Evolutionary conservation across 2,329 filamentous ascomycete genomes (phyloP), one percentile per base, ranked within the genome.

Genomic region (Fusarium odoratissimum): DNA sequence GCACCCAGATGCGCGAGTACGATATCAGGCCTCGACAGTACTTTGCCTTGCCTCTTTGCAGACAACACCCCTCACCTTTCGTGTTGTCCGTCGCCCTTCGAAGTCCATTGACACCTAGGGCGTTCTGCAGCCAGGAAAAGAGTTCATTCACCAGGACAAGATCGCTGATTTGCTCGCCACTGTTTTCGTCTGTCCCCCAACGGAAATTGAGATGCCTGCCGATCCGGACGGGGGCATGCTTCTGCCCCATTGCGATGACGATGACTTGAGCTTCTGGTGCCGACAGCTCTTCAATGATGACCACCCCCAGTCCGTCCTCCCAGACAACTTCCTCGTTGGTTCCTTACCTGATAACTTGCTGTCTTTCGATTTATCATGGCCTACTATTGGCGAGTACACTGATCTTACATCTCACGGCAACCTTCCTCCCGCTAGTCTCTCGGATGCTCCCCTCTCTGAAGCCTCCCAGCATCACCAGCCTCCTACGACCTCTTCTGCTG

Each of bases 141-240:
- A 33, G 12, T 19, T 13, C 0, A 7, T 3, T 4, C 4, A 0
- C 42, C 11, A 44, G 17, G 41, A 42, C 1, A 25, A 19, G 7
- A 13, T 4, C 11, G 16, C 11, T 8, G 23, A 6, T 4, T 25
- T 45, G 0, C 1, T 25, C 7, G 5, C 16, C 7, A 25, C 0
- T 1, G 6, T 5, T 3, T 25, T 25, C 19, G 42, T 4, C 23
- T 13, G 0, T 5, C 4, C 5, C 11, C 17, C 3, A 3, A 28
- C 6, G 16, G 3, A 21, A 30, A 48, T 6, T 1, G 9, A n/a
- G 0, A 16, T 16, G 19, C 7, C 45, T 31, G 10, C 5, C 2
- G 3, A n/a, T 3, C 0, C 21, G 0, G 28, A 48, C 0, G 13
- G 9, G 21, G 28, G 1, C 10, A 17, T n/a, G 45, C 9, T 9